Base-by-base conservation (phyloP, 495 filamentous ascomycete genomes). In the Geoglossum glabrum region DNA sequence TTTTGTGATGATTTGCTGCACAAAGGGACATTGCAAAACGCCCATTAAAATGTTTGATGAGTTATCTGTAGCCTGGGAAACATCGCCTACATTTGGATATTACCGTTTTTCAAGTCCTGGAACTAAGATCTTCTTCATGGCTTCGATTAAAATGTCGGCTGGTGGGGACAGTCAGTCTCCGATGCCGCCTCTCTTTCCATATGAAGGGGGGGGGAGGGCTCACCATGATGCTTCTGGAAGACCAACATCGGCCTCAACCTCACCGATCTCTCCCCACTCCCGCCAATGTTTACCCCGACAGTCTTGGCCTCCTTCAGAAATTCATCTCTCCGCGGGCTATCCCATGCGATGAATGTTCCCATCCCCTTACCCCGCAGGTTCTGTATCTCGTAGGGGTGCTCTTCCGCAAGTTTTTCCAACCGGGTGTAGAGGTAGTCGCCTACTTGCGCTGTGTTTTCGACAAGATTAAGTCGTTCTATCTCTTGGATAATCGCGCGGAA, bases 261-360 rank as follows among this genome's bases (percentile, higher is more conserved):
- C 31, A 98, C 84, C 30, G 92, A 90, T 45, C 64, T 73, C 66
- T 77, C 78, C 19, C 92, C 93, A 64, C 80, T 83, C 27, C 92
- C 93, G 60, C 92, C 93, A 70, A 98, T 88, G 71, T 97, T 97
- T 61, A 98, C 72, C 62, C 92, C 93, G 38, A 86, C 73, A 47
- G 65, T 72, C 82, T 97, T 92, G 58, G 82, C 84, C 74, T 79
- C 82, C 65, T 71, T 80, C 64, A 97, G 69, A 72, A 97, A 86
- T 61, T 83, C 80, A 66, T 97, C 92, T 62, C 93, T 75, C 60
- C 79, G 69, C 56, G 90, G 90, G 62, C 79, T 85, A 69, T 98
- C 93, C 77, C 88, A 98, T 57, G 93, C 92, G 66, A 98, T 87
- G 70, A 97, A 98, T 19, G 92, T 98, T 65, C 92, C 92, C 72